Conservation (phyloP, 345 rosid species). For the Euclidium syriacum region DNA sequence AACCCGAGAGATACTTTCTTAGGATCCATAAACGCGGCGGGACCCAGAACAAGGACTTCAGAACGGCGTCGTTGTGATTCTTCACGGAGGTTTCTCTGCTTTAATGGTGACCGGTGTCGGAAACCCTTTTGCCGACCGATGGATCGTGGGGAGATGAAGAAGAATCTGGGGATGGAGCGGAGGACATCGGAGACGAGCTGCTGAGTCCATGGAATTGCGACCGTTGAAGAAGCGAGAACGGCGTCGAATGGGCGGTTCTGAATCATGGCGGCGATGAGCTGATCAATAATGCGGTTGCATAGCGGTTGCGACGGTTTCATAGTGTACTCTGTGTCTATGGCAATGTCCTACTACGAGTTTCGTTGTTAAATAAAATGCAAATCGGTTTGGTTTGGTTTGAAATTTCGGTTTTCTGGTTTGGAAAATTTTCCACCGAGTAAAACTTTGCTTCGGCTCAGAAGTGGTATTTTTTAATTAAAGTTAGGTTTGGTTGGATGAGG, state of each 20-base stretch:
- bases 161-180: conserved; percentile 59
- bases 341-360: not conserved
- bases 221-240: conserved; percentile 40
- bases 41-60: conserved; percentile 50
- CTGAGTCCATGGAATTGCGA: conserved; percentile 33
- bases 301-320: conserved; percentile 28
- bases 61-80: conserved; percentile 36
- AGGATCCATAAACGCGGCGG: conserved; percentile 70
- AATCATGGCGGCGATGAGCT: conserved; percentile 44
- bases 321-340: not conserved
- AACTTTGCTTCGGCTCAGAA: too few relatives aligned
- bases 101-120: conserved; percentile 73
- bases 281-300: conserved; percentile 31
- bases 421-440: too few relatives aligned
- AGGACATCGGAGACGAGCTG: conserved; percentile 53
- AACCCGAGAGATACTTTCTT: conserved; percentile 46
- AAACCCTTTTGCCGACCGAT: conserved; percentile 64
- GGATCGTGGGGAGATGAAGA: conserved; percentile 72
- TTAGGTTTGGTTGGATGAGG: too few relatives aligned
- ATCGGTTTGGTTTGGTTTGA: too few relatives aligned
- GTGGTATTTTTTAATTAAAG: too few relatives aligned
- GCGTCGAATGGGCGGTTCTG: conserved; percentile 62
- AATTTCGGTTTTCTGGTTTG: too few relatives aligned
- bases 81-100: conserved; percentile 48
- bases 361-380: too few relatives aligned